A percentile compares a stretch with the other conserved stretches of the same genome.
Conservation (phyloP, 768 basidiomycete species). For the Boletus edulis region DNA sequence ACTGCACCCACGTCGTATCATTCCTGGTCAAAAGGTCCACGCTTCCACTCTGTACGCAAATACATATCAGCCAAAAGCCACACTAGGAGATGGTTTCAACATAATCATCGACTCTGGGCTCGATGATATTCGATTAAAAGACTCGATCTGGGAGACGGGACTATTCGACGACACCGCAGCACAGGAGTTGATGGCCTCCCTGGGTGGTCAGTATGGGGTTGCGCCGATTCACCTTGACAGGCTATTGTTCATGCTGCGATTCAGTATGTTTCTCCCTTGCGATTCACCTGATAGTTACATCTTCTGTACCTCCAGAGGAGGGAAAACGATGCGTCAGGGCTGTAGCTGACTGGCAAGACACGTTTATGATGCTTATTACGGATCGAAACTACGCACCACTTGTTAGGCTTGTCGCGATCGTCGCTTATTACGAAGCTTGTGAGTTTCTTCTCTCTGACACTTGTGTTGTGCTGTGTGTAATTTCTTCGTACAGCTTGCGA, state of each 20-base stretch:
- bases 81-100: slow-evolving; percentile 22
- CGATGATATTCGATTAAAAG: slow-evolving; percentile 2
- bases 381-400: slow-evolving; percentile 9
- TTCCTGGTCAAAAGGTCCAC: slow-evolving; percentile 27
- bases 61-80: slow-evolving; percentile 16
- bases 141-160: slow-evolving; percentile 17
- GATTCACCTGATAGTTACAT: neutral
- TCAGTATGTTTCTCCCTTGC: slow-evolving; percentile 10
- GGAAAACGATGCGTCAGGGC: slow-evolving; percentile 20
- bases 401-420: slow-evolving; percentile 19
- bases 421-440: slow-evolving; percentile 24
- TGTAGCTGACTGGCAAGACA: slow-evolving; percentile 9
- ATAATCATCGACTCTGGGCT: slow-evolving; percentile 3
- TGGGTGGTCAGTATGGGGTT: slow-evolving; percentile 10
- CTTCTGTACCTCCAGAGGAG: slow-evolving; percentile 6
- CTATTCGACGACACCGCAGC: slow-evolving; percentile 21
- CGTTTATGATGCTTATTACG: slow-evolving; percentile 11
- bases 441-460: too few species aligned
- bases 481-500: neutral
- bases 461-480: too few species aligned
- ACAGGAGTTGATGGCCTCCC: slow-evolving; percentile 5
- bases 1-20: slow-evolving; percentile 24
- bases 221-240: slow-evolving; percentile 3
- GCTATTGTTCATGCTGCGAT: slow-evolving; percentile 19
- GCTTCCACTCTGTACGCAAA: slow-evolving; percentile 24